A percentile compares a stretch with the other conserved stretches of the same genome.
These are phyloP conservation scores for Aegilops bicornis DNA, from an alignment of 176 grass and related monocot species.

Conservation along the genomic window DNA sequence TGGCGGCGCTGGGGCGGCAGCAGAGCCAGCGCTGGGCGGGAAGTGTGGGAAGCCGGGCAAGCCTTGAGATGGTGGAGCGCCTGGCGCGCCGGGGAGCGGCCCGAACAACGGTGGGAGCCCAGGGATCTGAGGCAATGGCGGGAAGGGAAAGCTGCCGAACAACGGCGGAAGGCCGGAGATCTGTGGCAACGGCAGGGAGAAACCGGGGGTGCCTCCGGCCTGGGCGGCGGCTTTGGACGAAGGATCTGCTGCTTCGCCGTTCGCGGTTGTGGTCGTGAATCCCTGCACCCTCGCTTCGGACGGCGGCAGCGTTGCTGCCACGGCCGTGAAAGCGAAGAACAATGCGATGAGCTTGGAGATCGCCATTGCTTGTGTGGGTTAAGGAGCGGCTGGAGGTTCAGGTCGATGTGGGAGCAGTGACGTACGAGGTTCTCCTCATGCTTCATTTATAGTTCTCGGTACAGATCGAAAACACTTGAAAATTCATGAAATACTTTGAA, in stretches of 20 bases:
- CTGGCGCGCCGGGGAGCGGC: not conserved
- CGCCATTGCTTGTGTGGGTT: not conserved
- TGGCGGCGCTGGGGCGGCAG: not conserved
- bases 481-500: not conserved
- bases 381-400: not conserved
- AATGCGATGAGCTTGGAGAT: not conserved
- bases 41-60: not conserved
- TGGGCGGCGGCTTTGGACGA: not conserved
- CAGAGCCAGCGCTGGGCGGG: not conserved
- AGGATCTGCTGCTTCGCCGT: not conserved
- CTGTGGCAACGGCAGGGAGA: not conserved
- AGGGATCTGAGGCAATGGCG: not conserved
- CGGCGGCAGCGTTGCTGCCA: not conserved
- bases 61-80: not conserved
- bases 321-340: not conserved
- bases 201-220: not conserved
- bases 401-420: not conserved
- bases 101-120: not conserved
- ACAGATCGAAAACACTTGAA: not conserved
- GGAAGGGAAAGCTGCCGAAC: not conserved
- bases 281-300: not conserved
- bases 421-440: not conserved
- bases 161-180: not conserved
- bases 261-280: not conserved
- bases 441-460: constrained; percentile 18